Conservation (phyloP, 164 flowering plant genomes). For the Akebia trifoliata region DNA sequence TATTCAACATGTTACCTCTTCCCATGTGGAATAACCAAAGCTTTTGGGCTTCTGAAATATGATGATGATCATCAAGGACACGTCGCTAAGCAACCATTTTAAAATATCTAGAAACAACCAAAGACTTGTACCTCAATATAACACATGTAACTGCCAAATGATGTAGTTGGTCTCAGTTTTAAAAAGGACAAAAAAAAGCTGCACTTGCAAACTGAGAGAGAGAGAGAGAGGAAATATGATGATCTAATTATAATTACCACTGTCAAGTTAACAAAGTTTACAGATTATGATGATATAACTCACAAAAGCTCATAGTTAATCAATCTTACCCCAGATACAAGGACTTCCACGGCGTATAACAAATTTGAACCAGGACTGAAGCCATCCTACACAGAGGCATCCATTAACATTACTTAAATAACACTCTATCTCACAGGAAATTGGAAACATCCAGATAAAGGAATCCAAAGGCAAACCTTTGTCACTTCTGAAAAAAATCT, state of each 20-base stretch:
- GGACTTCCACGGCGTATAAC: conserved; percentile 77
- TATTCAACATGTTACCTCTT: no score
- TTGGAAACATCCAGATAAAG: neutral
- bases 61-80: no score
- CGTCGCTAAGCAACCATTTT: no score
- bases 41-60: no score
- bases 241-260: neutral
- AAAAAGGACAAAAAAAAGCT: no score
- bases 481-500: conserved; percentile 72
- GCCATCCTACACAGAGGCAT: conserved; percentile 64
- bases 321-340: conserved; percentile 85
- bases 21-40: no score
- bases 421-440: neutral
- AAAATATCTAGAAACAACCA: no score
- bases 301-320: neutral
- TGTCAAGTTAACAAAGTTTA: conserved; percentile 3
- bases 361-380: conserved; percentile 82
- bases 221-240: no score
- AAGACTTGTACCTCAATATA: no score
- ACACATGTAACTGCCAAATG: no score
- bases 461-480: conserved; percentile 47
- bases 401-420: conserved; percentile 9
- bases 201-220: no score
- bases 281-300: neutral
- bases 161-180: no score